A percentile compares a stretch with the other conserved stretches of the same genome.
Conservation (phyloP, 768 basidiomycete species). For the Leccinum disarticulatum region DNA sequence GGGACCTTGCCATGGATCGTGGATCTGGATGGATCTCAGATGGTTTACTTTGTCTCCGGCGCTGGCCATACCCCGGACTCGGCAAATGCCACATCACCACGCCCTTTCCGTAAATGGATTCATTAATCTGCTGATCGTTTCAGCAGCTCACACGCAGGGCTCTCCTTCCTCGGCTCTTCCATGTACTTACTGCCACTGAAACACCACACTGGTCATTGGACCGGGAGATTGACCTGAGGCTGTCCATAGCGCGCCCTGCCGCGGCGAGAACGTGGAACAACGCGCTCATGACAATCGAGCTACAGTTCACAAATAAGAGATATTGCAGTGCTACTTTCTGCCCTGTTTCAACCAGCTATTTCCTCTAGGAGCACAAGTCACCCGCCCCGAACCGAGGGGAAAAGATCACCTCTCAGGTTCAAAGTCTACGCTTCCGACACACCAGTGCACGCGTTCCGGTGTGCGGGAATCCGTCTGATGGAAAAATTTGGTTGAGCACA, state of each 20-base stretch:
- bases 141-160: background rate
- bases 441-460: background rate
- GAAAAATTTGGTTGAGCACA: background rate
- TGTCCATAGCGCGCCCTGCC: background rate
- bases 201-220: background rate
- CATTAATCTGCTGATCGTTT: conserved; percentile 5
- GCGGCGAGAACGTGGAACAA: background rate
- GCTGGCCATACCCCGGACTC: conserved; percentile 33
- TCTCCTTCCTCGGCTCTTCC: conserved; percentile 2
- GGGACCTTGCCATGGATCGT: conserved; percentile 9
- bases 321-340: background rate
- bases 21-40: conserved; percentile 31
- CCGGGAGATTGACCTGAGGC: background rate
- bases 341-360: background rate
- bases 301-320: too few species aligned
- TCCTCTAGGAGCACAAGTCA: background rate
- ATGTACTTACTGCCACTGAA: conserved; percentile 17
- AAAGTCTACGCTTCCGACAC: background rate
- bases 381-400: background rate
- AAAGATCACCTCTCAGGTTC: background rate
- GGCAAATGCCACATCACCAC: conserved; percentile 25
- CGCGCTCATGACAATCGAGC: background rate
- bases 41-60: conserved; percentile 33
- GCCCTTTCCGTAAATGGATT: background rate
- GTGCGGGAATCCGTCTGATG: background rate